Conservation (phyloP, 2,329 filamentous ascomycete species). For the Neocatenulostroma microsporum region DNA sequence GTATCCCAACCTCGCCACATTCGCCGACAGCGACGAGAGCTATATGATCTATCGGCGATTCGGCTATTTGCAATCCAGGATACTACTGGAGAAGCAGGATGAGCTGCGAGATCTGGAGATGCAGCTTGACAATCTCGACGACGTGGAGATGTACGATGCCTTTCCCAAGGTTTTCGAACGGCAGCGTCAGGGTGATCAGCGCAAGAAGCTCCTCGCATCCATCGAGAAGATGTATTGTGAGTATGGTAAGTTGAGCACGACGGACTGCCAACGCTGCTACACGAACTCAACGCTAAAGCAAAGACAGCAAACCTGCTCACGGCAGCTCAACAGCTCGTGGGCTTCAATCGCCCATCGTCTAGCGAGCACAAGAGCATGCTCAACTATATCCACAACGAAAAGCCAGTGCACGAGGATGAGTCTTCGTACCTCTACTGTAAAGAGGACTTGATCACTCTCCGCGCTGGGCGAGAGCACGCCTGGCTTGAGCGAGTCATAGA, state of each 20-base stretch:
- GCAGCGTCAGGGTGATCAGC: not conserved
- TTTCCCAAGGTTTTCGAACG: slow-evolving; percentile 8
- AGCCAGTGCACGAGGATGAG: slow-evolving; percentile 19
- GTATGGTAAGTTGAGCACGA: slow-evolving; percentile 12
- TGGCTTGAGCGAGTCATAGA: slow-evolving; percentile 34
- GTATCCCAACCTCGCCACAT: slow-evolving; percentile 33
- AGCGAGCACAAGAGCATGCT: slow-evolving; percentile 21
- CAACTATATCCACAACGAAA: slow-evolving; percentile 11
- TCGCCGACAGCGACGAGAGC: slow-evolving; percentile 36
- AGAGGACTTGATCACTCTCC: slow-evolving; percentile 36
- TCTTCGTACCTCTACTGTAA: slow-evolving; percentile 29
- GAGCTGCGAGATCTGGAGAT: slow-evolving; percentile 23
- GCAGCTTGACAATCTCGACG: slow-evolving; percentile 18
- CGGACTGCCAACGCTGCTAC: too few relatives aligned
- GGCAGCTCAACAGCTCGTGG: slow-evolving; percentile 21
- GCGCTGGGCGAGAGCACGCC: slow-evolving; percentile 33
- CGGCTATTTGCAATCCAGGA: slow-evolving; percentile 33
- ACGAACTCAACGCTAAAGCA: not conserved
- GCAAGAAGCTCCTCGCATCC: not conserved
- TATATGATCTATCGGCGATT: slow-evolving; percentile 39
- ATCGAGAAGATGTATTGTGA: slow-evolving; percentile 1
- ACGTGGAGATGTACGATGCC: slow-evolving; percentile 3
- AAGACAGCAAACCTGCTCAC: slow-evolving; percentile 10
- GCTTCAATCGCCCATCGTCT: slow-evolving; percentile 24
- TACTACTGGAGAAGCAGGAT: slow-evolving; percentile 29